Evolutionary conservation across 805 yeast genomes (phyloP).

Genomic region (Wickerhamiella spandovensis): DNA sequence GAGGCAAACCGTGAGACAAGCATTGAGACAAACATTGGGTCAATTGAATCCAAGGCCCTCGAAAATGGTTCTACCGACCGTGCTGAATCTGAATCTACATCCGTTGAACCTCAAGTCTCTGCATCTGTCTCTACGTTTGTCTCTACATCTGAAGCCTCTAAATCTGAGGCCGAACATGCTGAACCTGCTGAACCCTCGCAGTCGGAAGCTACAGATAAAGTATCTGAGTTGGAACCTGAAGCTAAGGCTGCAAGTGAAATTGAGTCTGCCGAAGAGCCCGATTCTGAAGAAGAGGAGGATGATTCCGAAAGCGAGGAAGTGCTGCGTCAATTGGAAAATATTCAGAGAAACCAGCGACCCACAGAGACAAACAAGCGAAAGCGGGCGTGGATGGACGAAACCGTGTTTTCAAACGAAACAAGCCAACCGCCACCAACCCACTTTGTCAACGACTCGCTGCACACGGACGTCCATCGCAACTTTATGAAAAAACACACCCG

Average conservation of each 20-base stretch:
- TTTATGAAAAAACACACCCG: conserved; percentile 5
- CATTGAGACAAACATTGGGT: too few species aligned
- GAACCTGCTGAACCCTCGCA: not conserved
- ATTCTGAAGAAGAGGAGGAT: conserved; percentile 7
- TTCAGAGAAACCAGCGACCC: not conserved
- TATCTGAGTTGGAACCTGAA: not conserved
- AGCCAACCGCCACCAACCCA: not conserved
- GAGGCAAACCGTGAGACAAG: too few species aligned
- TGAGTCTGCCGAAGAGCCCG: too few species aligned
- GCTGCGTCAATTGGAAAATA: not conserved
- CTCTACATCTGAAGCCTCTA: too few species aligned
- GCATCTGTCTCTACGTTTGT: too few species aligned
- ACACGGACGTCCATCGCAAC: not conserved
- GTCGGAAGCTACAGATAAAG: not conserved
- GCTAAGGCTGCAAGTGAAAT: too few species aligned
- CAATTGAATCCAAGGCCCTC: too few species aligned
- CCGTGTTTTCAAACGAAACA: not conserved
- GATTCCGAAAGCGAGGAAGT: conserved; percentile 2
- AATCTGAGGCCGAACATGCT: too few species aligned
- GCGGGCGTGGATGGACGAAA: conserved; percentile 2
- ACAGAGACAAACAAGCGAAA: not conserved
- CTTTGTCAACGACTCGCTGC: conserved; percentile 2
- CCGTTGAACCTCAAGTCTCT: too few species aligned
- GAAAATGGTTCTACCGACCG: too few species aligned
- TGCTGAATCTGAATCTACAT: too few species aligned